These are phyloP conservation scores for Stagonosporopsis chrysanthemi DNA, from an alignment of 2,329 filamentous ascomycete genomes.

Conservation along the genomic window DNA sequence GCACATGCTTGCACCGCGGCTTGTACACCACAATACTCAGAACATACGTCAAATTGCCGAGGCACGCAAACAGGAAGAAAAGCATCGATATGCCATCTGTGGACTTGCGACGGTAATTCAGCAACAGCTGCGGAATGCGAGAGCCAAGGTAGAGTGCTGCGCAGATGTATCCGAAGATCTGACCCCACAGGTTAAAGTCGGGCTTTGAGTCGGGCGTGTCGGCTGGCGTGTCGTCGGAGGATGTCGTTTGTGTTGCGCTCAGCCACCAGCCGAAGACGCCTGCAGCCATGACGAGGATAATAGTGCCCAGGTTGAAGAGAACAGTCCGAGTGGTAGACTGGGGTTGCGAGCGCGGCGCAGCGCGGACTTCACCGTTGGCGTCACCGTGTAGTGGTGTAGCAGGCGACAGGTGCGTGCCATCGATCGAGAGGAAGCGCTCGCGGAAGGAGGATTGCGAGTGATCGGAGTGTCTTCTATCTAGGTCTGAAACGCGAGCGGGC, in stretches of 20 bases:
- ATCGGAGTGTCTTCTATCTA: slow-evolving; percentile 40
- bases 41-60: slow-evolving; percentile 94
- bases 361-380: slow-evolving; percentile 28
- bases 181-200: slow-evolving; percentile 80
- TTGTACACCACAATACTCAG: slow-evolving; percentile 91
- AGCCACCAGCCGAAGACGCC: slow-evolving; percentile 89
- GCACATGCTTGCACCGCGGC: slow-evolving; percentile 65
- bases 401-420: slow-evolving; percentile 76
- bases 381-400: slow-evolving; percentile 74
- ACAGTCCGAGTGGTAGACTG: slow-evolving; percentile 62
- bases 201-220: slow-evolving; percentile 52
- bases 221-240: slow-evolving; percentile 11
- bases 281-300: slow-evolving; percentile 82
- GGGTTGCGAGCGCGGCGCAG: slow-evolving; percentile 48
- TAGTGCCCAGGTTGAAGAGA: slow-evolving; percentile 76
- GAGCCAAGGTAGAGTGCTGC: slow-evolving; percentile 88
- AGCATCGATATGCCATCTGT: slow-evolving; percentile 93
- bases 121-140: slow-evolving; percentile 85
- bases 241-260: slow-evolving; percentile 51
- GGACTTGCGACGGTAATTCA: slow-evolving; percentile 91
- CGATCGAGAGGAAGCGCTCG: slow-evolving; percentile 64
- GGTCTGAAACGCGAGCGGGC: slow-evolving; percentile 48
- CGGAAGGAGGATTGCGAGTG: slow-evolving; percentile 48
- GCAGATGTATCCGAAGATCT: slow-evolving; percentile 93
- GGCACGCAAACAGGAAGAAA: slow-evolving; percentile 95